phyloP scores from a whole-genome alignment of 2,329 filamentous ascomycete genomes.

The Colletotrichum musicola region DNA sequence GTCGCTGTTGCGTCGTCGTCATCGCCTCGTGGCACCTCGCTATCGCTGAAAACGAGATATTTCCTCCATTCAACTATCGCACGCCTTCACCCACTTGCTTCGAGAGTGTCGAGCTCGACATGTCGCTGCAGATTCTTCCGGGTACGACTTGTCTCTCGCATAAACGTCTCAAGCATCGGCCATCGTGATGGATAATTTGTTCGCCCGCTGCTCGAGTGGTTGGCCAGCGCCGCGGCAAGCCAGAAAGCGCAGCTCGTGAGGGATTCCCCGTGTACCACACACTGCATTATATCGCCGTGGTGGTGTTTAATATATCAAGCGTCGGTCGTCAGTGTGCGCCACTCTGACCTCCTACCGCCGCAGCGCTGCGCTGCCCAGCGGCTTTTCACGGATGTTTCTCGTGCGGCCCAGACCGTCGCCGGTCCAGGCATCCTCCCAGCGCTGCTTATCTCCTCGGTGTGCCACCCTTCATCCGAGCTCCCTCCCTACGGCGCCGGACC shows the following conservation, averaged over 20 bases:
- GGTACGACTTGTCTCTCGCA: neutral
- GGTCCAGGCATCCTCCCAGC: conserved; percentile 3
- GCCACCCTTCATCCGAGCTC: conserved; percentile 9
- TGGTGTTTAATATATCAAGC: conserved; percentile 18
- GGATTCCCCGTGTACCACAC: neutral
- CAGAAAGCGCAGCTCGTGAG: neutral
- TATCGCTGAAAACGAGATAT: neutral
- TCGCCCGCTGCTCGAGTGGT: neutral
- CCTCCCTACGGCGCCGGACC: conserved; percentile 4
- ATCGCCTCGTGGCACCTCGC: neutral
- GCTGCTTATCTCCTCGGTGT: conserved; percentile 11
- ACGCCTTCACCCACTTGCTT: conserved; percentile 2
- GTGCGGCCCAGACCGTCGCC: conserved; percentile 18
- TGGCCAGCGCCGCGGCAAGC: neutral
- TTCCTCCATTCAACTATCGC: neutral
- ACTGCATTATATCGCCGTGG: neutral
- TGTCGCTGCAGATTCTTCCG: neutral
- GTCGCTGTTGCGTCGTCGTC: neutral
- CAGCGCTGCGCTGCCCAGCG: neutral
- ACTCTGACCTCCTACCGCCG: neutral
- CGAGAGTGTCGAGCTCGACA: neutral
- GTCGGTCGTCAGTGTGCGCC: neutral
- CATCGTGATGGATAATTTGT: neutral
- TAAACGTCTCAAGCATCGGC: neutral
- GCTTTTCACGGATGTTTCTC: conserved; percentile 2